Evolutionary conservation across 257 asterid genomes (phyloP), one percentile per base, ranked within the genome.

Genomic region (Linaria vulgaris): DNA sequence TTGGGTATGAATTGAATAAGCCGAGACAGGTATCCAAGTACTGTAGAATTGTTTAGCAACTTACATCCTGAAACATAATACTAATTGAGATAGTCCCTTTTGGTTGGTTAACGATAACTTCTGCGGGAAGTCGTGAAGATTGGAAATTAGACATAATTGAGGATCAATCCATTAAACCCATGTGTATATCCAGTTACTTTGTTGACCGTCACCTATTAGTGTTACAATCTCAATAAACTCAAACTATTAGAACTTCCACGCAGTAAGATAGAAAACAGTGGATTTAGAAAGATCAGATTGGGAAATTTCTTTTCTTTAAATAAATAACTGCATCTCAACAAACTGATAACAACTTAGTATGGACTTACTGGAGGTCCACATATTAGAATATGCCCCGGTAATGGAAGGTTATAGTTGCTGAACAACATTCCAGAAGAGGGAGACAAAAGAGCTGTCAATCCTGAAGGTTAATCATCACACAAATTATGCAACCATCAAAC

Each of bases 381-480:
- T 50, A 92, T 85, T 50, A 92, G 84, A 72, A 87, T 77, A 78
- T 92, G 96, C 74, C 99, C 99, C 44, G 99, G 96, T 70, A 84
- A 70, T 8, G 96, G 97, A 70, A 89, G 88, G 68, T 79, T 70
- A 71, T 79, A 83, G 58, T 64, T 80, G 66, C 83, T 79, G 73
- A 78, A 76, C 74, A 82, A 67, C 76, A 70, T 64, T 69, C 80
- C 92, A 80, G 84, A 83, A 71, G 80, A 45, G 62, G 81, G 83
- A 71, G 95, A 87, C 48, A 92, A 71, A 64, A 85, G 77, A 64
- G 79, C 78, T 54, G 66, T 78, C 85, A 92, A 74, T 77, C 96
- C 95, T 87, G 82, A 78, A 82, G 62, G 69, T 67, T 53, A 70
- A 61, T 49, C 52, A 72, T 59, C 39, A 34, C 56, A 68, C 49